Evolutionary conservation across 305 asterid genomes (phyloP).

Genomic region (Fraxinus albicans): DNA sequence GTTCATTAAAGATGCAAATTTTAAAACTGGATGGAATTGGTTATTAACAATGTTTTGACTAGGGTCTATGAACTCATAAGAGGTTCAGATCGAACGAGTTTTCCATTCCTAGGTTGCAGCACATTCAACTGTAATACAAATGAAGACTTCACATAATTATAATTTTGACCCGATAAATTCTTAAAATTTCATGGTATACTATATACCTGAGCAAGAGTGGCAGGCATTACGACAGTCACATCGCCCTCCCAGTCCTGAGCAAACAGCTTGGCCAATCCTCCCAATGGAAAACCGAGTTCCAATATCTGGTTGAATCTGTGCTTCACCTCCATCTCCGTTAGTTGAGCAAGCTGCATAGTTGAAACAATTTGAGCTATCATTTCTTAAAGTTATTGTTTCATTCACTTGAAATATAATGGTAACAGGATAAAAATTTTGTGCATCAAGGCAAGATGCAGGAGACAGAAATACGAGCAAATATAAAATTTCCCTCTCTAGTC

Average conservation of each 20-base stretch:
- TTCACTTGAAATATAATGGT: background rate
- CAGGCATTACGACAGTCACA: slow-evolving; percentile 98
- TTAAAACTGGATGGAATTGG: background rate
- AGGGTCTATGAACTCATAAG: background rate
- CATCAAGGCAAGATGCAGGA: background rate
- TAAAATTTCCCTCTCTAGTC: background rate
- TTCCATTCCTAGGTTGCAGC: background rate
- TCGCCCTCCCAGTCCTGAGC: slow-evolving; percentile 99
- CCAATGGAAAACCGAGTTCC: slow-evolving; percentile 89
- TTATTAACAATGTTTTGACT: background rate
- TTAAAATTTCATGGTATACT: background rate
- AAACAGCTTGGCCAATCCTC: slow-evolving; percentile 82
- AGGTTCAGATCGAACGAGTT: background rate
- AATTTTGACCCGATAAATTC: background rate
- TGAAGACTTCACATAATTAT: background rate
- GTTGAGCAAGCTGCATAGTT: slow-evolving; percentile 64
- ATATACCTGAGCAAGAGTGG: slow-evolving; percentile 85
- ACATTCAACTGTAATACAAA: background rate
- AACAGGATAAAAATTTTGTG: background rate
- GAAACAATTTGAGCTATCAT: background rate
- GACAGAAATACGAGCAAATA: background rate
- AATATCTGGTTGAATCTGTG: slow-evolving; percentile 83
- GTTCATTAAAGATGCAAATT: background rate
- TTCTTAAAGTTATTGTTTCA: background rate
- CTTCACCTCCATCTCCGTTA: slow-evolving; percentile 93